A percentile compares a stretch with the other conserved stretches of the same genome.
Conservation (phyloP, 768 basidiomycete genomes). For the Ramaria sp. region DNA sequence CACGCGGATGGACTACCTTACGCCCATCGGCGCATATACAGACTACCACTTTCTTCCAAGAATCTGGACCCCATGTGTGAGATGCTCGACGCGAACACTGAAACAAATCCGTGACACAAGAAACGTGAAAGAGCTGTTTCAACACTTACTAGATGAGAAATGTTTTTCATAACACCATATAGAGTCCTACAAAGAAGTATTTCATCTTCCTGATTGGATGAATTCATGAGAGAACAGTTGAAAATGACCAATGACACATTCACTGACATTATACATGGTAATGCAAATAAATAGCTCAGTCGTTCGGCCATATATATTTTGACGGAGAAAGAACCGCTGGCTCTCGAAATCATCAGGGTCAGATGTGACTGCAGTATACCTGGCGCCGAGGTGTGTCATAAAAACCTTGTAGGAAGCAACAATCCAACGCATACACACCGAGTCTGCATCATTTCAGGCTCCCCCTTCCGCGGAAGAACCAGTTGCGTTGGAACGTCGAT, state of each 20-base stretch:
- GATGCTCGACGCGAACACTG: conserved; percentile 73
- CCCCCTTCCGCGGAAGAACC: conserved; percentile 58
- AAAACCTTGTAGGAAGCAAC: conserved; percentile 9
- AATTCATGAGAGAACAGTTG: conserved; percentile 1
- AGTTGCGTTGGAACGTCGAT: conserved; percentile 77
- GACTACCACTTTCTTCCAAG: conserved; percentile 97
- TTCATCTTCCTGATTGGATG: conserved; percentile 60
- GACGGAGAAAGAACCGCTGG: conserved; percentile 75
- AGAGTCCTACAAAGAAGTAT: conserved; percentile 85
- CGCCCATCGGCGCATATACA: conserved; percentile 88
- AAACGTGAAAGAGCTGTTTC: conserved; percentile 44
- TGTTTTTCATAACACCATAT: conserved; percentile 82
- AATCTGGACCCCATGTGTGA: conserved; percentile 91
- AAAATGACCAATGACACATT: conserved; percentile 9
- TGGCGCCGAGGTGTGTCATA: neutral
- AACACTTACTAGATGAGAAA: conserved; percentile 28
- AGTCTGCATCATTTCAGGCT: conserved; percentile 62
- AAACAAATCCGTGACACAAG: neutral
- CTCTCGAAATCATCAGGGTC: conserved; percentile 88
- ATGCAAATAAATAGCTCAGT: conserved; percentile 92
- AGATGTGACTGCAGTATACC: conserved; percentile 78
- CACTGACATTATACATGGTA: conserved; percentile 89
- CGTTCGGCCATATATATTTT: conserved; percentile 65
- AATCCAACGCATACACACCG: conserved; percentile 31
- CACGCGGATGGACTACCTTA: conserved; percentile 63